A percentile compares a stretch with the other conserved stretches of the same genome.
phyloP scores from a whole-genome alignment of 2,329 filamentous ascomycete genomes.

The Calonectria pteridis region DNA sequence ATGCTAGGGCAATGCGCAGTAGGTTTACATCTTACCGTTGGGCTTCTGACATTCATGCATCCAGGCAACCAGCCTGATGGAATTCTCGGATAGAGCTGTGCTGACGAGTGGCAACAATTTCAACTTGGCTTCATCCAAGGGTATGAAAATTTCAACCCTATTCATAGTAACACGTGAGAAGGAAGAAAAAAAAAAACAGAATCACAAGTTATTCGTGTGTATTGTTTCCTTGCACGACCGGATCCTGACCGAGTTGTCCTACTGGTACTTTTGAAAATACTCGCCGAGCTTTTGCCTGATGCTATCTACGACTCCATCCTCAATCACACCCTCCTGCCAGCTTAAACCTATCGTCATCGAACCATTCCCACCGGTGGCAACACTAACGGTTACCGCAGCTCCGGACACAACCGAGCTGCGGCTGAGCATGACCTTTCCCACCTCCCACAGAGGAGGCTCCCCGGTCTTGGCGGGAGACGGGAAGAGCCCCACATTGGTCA shows the following conservation, averaged over 20 bases:
- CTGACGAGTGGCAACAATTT: not conserved
- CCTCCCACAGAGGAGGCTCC: slow-evolving; percentile 35
- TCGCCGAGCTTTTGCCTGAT: not conserved
- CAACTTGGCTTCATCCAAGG: not conserved
- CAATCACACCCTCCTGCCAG: slow-evolving; percentile 52
- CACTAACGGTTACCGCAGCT: slow-evolving; percentile 52
- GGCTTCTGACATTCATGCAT: not conserved
- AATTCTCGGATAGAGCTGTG: not conserved
- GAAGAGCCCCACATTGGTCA: slow-evolving; percentile 60
- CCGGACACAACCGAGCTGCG: slow-evolving; percentile 49
- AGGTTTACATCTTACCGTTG: not conserved
- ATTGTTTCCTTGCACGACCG: not conserved
- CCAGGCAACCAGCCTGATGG: not conserved
- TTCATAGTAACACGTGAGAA: too few species aligned
- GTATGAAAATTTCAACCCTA: not conserved
- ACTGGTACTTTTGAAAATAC: not conserved
- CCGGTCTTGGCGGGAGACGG: slow-evolving; percentile 20
- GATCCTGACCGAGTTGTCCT: not conserved
- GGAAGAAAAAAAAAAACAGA: not conserved
- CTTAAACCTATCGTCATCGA: slow-evolving; percentile 54
- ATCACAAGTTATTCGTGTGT: not conserved
- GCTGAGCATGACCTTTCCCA: slow-evolving; percentile 58
- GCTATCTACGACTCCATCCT: not conserved
- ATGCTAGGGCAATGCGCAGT: not conserved
- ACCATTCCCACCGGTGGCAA: slow-evolving; percentile 58